A percentile compares a stretch with the other conserved stretches of the same genome.
Evolutionary conservation across 108 stramenopile genomes (phyloP).

Genomic region (Stephanodiscus minutulus): DNA sequence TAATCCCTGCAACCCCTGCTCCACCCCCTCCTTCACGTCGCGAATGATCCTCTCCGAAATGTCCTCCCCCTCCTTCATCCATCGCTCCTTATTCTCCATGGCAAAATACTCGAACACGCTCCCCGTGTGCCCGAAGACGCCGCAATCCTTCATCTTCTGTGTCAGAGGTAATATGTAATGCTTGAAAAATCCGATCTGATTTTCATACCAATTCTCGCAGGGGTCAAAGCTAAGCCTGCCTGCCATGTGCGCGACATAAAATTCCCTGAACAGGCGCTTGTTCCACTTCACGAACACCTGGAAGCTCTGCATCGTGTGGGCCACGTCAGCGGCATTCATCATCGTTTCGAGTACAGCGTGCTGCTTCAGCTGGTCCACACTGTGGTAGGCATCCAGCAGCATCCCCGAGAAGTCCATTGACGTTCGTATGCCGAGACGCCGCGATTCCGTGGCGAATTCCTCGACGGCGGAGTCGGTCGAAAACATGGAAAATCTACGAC

Average conservation of each 20-base stretch:
- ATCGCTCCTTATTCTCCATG: constrained; percentile 36
- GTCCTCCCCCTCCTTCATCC: constrained; percentile 34
- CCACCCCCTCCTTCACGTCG: constrained; percentile 34
- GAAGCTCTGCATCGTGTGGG: constrained; percentile 63
- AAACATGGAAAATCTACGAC: constrained; percentile 31
- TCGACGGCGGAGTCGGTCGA: constrained; percentile 16
- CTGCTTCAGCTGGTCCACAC: constrained; percentile 31
- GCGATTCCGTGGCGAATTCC: constrained; percentile 27
- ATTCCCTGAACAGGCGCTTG: constrained; percentile 50
- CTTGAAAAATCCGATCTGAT: constrained; percentile 57
- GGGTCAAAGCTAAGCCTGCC: constrained; percentile 39
- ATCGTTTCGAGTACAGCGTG: constrained; percentile 56
- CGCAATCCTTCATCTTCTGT: constrained; percentile 35
- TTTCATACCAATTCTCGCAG: constrained; percentile 49
- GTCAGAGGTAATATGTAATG: constrained; percentile 54
- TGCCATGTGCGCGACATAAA: constrained; percentile 34
- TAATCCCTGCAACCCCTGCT: not conserved
- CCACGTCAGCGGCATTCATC: constrained; percentile 60
- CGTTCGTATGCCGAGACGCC: constrained; percentile 29
- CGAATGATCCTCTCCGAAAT: constrained; percentile 40
- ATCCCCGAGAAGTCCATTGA: constrained; percentile 49
- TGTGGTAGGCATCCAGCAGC: constrained; percentile 29
- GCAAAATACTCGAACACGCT: constrained; percentile 47
- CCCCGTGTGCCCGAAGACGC: constrained; percentile 45
- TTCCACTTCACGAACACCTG: constrained; percentile 64